phyloP scores from a whole-genome alignment of 257 asterid species.

The Penstemon davidsonii region DNA sequence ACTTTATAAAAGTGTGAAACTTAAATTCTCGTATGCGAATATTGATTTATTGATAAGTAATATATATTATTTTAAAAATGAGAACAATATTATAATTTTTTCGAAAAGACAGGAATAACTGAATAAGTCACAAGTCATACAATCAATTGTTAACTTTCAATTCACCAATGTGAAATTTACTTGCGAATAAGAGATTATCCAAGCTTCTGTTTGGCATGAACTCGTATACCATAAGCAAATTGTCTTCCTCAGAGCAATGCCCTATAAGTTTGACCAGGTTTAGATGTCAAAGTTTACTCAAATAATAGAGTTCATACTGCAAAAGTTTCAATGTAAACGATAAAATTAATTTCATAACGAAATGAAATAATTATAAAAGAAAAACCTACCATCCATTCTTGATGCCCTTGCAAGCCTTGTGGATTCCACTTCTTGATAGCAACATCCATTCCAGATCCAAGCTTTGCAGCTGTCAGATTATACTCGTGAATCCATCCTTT shows the following conservation, averaged over 20 bases:
- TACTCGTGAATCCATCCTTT: no score
- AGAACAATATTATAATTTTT: background rate
- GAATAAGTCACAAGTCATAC: no score
- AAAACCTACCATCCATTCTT: no score
- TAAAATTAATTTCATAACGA: no score
- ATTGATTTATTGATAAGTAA: background rate
- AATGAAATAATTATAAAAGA: no score
- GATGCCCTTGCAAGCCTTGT: no score
- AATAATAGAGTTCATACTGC: constrained; percentile 42
- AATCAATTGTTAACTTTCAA: no score
- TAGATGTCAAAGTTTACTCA: constrained; percentile 54
- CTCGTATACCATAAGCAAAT: constrained; percentile 48
- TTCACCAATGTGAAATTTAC: constrained; percentile 24
- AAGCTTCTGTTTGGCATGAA: constrained; percentile 61
- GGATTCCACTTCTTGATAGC: no score
- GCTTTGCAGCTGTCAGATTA: no score
- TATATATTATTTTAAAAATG: background rate
- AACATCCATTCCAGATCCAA: no score
- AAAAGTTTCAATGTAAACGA: background rate
- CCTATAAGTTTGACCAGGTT: constrained; percentile 50
- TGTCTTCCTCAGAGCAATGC: constrained; percentile 47
- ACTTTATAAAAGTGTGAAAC: no score
- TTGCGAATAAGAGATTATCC: constrained; percentile 46
- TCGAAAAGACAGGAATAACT: background rate
- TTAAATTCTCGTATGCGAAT: no score